Evolutionary conservation across 208 protist species (phyloP), one percentile per base, ranked within the genome.

Genomic region (Wallacemonas rigidus): DNA sequence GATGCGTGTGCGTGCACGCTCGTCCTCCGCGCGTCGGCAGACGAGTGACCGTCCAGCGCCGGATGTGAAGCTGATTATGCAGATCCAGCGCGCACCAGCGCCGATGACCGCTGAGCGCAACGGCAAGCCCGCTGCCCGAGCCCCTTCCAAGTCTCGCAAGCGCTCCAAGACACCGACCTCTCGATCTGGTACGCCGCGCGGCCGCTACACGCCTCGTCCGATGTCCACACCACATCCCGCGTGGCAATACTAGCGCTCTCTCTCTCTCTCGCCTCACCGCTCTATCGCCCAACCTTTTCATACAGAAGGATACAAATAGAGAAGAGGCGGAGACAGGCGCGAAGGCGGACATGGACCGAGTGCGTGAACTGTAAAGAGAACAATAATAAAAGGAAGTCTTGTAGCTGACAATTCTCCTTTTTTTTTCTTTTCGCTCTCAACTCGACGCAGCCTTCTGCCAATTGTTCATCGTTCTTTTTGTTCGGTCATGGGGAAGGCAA

Each of bases 1-100:
- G 48, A 57, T 55, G 64, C 6, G 26, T n/a, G 50, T 58, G 8
- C 64, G 50, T n/a, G 50, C 64, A 17, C 51, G 50, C 4, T 58
- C 64, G 3, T 41, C 48, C 38, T 58, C 64, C 3, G 45, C 64
- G 15, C 64, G 51, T 14, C 64, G 64, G 15, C 6, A 3, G 14
- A n/a, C 45, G 12, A 4, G 11, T 3, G 50, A 69, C n/a, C 64
- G 39, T 38, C 64, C 44, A 35, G 50, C 50, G 4, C 48, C 44
- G 43, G 45, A 47, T 5, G 4, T 12, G 45, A 50, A 7, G 40
- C 7, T 1, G 9, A 6, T 5, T 1, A 1, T 38, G 3, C 50
- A 6, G 17, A 38, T 65, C 40, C 41, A 65, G 60, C 60, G 60
- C 17, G 60, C 60, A 14, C 60, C 60, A 3, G 40, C 60, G 11